Evolutionary conservation across 768 basidiomycete species (phyloP).

Genomic region (Tulasnella sp.): DNA sequence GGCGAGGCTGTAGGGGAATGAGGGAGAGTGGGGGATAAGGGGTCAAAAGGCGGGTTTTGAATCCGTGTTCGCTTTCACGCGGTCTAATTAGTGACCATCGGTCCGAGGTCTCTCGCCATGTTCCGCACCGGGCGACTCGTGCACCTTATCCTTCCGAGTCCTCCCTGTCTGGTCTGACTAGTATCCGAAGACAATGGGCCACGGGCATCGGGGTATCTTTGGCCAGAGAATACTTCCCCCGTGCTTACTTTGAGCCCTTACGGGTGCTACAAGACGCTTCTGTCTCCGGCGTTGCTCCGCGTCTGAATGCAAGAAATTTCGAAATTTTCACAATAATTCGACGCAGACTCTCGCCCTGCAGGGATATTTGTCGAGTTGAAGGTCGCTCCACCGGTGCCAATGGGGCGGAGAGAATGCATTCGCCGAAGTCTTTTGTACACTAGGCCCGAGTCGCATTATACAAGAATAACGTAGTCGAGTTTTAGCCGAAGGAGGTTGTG

Average conservation of each 20-base stretch:
- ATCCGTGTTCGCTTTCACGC: conserved; percentile 12
- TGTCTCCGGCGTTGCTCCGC: background rate
- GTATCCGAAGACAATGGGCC: background rate
- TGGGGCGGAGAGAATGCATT: background rate
- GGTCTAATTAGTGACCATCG: conserved; percentile 16
- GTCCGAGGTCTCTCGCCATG: background rate
- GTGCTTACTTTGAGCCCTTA: background rate
- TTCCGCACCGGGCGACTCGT: background rate
- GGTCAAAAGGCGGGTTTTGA: conserved; percentile 14
- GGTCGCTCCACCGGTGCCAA: background rate
- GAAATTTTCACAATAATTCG: background rate
- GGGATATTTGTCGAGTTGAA: background rate
- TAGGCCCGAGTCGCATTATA: background rate
- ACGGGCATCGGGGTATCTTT: background rate
- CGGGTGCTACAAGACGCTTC: background rate
- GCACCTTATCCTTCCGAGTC: background rate
- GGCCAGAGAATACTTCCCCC: background rate
- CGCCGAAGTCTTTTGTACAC: background rate
- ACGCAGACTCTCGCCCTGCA: background rate
- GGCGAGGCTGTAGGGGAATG: background rate
- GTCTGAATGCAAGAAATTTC: background rate
- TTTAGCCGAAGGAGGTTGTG: background rate
- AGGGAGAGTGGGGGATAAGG: conserved; percentile 1
- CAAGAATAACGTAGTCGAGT: background rate
- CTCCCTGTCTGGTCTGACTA: background rate